phyloP scores from a whole-genome alignment of 2,329 filamentous ascomycete genomes.

The Ophiobolus disseminans region DNA sequence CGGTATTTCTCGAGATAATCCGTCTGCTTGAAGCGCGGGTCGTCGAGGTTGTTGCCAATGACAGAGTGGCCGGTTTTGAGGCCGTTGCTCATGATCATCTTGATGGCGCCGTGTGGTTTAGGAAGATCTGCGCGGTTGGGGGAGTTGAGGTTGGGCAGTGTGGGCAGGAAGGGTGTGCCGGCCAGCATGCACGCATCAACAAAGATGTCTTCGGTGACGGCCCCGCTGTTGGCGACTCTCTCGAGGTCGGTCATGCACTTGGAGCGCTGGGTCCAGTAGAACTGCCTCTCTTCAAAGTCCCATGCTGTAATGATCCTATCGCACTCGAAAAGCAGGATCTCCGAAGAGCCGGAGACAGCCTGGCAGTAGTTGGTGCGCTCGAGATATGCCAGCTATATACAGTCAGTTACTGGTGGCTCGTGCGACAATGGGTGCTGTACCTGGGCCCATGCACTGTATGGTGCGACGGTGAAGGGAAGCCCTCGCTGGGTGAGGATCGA shows the following conservation, averaged over 20 bases:
- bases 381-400: constrained; percentile 74
- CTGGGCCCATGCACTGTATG: constrained; percentile 87
- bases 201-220: constrained; percentile 74
- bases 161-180: constrained; percentile 79
- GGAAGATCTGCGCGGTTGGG: constrained; percentile 61
- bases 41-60: constrained; percentile 80
- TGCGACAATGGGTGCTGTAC: constrained; percentile 53
- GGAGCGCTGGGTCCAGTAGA: constrained; percentile 70
- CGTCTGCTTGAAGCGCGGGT: constrained; percentile 72
- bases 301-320: constrained; percentile 73
- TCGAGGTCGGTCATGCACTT: constrained; percentile 72
- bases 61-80: constrained; percentile 74
- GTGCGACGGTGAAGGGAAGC: constrained; percentile 81
- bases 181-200: constrained; percentile 83
- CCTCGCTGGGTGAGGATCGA: constrained; percentile 71
- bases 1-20: constrained; percentile 87
- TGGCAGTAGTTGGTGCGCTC: constrained; percentile 69
- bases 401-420: constrained; percentile 28
- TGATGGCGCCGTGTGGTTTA: constrained; percentile 77
- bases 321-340: constrained; percentile 85
- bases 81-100: constrained; percentile 72
- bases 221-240: constrained; percentile 45
- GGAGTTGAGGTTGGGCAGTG: constrained; percentile 77
- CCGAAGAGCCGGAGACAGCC: constrained; percentile 82
- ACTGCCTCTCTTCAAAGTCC: constrained; percentile 72